These are phyloP conservation scores for Apiospora hydei DNA, from an alignment of 2,329 filamentous ascomycete species.

Conservation along the genomic window DNA sequence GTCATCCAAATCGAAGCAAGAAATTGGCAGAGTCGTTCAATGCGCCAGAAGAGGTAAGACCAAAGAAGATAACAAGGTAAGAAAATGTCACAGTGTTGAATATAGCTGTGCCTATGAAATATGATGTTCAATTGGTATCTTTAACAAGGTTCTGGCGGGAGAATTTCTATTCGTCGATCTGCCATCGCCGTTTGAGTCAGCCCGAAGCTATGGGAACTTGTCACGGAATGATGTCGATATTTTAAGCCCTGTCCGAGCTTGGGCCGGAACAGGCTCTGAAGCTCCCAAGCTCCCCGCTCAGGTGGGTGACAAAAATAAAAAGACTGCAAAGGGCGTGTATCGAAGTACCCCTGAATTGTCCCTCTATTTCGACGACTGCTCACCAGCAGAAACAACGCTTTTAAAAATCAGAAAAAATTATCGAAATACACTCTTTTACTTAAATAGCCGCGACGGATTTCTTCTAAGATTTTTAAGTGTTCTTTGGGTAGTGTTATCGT, in stretches of 20 bases:
- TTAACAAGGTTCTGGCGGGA: not conserved
- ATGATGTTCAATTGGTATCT: not conserved
- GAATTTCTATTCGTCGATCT: not conserved
- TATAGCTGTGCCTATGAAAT: not conserved
- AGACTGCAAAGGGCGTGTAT: not conserved
- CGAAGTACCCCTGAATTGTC: too few relatives aligned
- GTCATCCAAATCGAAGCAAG: constrained; percentile 10
- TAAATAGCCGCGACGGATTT: too few relatives aligned
- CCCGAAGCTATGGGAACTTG: constrained; percentile 10
- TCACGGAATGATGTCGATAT: constrained; percentile 17
- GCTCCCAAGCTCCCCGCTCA: too few relatives aligned
- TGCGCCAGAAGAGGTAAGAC: not conserved
- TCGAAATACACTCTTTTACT: too few relatives aligned
- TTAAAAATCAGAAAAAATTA: too few relatives aligned
- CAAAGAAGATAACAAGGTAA: not conserved
- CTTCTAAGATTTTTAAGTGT: too few relatives aligned
- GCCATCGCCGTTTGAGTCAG: constrained; percentile 20
- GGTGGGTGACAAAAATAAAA: not conserved
- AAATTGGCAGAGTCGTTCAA: not conserved
- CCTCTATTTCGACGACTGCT: too few relatives aligned
- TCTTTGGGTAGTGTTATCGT: too few relatives aligned
- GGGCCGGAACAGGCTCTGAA: not conserved
- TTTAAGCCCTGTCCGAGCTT: constrained; percentile 7
- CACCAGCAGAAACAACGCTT: too few relatives aligned
- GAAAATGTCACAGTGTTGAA: not conserved